Evolutionary conservation across 73 alveolate species (phyloP), one percentile per base, ranked within the genome.

Genomic region (Paramecium octaurelia): DNA sequence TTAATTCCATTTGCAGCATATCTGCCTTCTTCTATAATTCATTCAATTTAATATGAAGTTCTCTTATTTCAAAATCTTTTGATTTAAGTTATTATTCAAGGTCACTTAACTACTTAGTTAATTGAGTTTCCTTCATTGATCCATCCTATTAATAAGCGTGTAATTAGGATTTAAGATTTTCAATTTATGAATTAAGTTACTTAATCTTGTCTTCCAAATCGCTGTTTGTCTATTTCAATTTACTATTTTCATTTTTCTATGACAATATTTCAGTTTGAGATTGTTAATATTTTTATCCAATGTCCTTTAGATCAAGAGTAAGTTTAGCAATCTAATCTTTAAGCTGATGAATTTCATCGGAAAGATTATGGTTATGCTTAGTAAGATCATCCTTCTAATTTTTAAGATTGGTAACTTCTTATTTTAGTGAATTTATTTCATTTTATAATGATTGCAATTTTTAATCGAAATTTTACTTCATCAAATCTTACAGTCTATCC

Each of bases 1-100:
- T 89, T 58, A 89, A 24, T 71, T 89, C 85, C 86, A 89, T 89
- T 23, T 18, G 11, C 4, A 71, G 29, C 57, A 89, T 43, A 89
- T 89, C 94, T 23, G 71, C 31, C 73, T 89, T 77, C 43, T 71
- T 69, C 31, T 89, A 71, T 11, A 89, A 60, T 23, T 89, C 94
- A 59, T 31, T 42, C 31, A 89, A 57, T 71, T 89, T 48, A 18
- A 48, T 83, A 71, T 83, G 94, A 8, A 89, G 83, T 27, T 83
- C 94, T 71, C 88, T 89, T 1, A 89, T 89, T 50, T 89, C 94
- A 70, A 59, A 77, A 71, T 89, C 88, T 44, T 71, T 89, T 3
- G 69, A 70, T 44, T 46, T 42, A 10, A 89, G 31, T 42, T 59
- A 70, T 40, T 89, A 70, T 34, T 89, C 94, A 27, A 71, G 44